Base-by-base conservation (phyloP, 2,329 filamentous ascomycete genomes). In the Fusarium sp. region DNA sequence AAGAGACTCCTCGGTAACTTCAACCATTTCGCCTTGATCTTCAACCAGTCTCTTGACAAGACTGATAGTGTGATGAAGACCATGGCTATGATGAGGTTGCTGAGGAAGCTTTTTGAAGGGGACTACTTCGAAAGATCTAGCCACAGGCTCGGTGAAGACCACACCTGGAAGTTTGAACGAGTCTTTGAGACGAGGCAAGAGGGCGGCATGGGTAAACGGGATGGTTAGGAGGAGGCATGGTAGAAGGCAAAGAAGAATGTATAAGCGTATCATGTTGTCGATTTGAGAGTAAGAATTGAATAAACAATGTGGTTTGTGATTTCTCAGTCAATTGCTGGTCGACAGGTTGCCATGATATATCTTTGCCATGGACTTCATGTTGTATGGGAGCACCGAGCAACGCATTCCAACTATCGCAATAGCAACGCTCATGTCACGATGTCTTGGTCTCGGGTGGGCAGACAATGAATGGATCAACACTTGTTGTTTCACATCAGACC, bases 371-470 rank as follows among this genome's bases (percentile, higher is more conserved):
- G 30, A 24, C 40, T 52, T 44, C 32, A 26, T 39, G 75, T 76
- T 64, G 70, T 59, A 62, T 43, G 24, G 71, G 73, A 77, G 75
- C 73, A 75, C 75, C 73, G 73, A 77, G 75, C 73, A 75, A 76
- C 73, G 60, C 76, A 77, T 78, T 77, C 76, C 76, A 74, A 61
- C 12, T 47, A 70, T 67, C 46, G 56, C 39, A 47, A 53, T 47
- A 55, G 47, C 71, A 73, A 72, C 67, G 42, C 38, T 47, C 44
- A 59, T 56, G 55, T 49, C 55, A 62, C 65, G 57, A 36, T 72
- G 70, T 72, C 68, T 73, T 61, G 58, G 65, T 56, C 40, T 68
- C 34, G 39, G 30, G 23, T 23, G 45, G 49, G 19, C 43, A 44
- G 36, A 26, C 43, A 48, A 56, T 64, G 46, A 48, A 56, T 64